These are phyloP conservation scores for Hyphodiscus sp. DNA, from an alignment of 2,329 filamentous ascomycete species.

Conservation along the genomic window DNA sequence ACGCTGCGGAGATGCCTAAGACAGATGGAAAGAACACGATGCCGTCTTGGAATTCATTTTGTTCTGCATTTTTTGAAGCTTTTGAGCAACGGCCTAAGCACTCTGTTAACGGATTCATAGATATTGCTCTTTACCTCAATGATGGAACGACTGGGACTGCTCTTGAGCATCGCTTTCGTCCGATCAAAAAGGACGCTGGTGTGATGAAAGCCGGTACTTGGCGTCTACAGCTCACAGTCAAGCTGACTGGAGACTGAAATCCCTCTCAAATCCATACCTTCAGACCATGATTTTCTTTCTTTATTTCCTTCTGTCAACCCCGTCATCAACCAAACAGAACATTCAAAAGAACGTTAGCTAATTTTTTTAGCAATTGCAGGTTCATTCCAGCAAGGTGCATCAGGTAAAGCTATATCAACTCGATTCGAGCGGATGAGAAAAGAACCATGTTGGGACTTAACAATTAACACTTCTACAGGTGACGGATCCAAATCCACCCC, in stretches of 20 bases:
- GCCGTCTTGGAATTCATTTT: neutral
- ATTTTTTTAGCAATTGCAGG: conserved; percentile 25
- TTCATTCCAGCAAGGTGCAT: conserved; percentile 21
- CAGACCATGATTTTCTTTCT: neutral
- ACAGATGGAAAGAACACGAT: neutral
- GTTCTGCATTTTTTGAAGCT: neutral
- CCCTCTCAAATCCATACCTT: neutral
- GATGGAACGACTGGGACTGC: conserved; percentile 20
- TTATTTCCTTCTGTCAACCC: conserved; percentile 10
- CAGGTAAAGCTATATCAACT: conserved; percentile 25
- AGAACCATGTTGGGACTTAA: conserved; percentile 17
- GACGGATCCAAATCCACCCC: conserved; percentile 3
- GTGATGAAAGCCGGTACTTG: conserved; percentile 18
- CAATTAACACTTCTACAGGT: conserved; percentile 10
- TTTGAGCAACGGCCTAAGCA: neutral
- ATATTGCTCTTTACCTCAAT: conserved; percentile 11
- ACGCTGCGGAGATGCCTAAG: conserved; percentile 1
- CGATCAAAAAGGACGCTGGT: conserved; percentile 24
- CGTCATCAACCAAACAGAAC: conserved; percentile 5
- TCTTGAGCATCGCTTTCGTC: conserved; percentile 25
- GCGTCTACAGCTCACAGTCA: too few relatives aligned
- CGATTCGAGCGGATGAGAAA: conserved; percentile 24
- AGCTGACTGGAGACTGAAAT: neutral
- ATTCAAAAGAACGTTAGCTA: conserved; percentile 17
- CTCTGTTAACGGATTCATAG: conserved; percentile 4